Evolutionary conservation across 495 filamentous ascomycete species (phyloP).

Genomic region (Tetracladium marchalianum): DNA sequence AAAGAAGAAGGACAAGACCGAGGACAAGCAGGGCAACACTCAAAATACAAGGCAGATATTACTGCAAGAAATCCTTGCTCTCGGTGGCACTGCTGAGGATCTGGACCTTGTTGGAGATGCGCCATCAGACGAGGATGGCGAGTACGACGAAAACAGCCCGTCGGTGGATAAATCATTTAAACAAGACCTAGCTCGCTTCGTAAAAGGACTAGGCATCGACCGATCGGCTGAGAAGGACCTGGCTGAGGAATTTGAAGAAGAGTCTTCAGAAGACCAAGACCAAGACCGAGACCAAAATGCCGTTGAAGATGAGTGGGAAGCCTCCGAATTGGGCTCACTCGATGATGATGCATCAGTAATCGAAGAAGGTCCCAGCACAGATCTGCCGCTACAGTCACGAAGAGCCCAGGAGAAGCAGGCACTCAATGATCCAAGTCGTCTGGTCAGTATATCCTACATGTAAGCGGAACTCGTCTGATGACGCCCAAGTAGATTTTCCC

Average conservation of each 20-base stretch:
- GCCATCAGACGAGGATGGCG: slow-evolving; percentile 23
- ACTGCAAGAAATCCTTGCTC: slow-evolving; percentile 61
- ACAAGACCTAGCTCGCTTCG: slow-evolving; percentile 18
- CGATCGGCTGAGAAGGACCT: slow-evolving; percentile 14
- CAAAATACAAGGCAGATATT: slow-evolving; percentile 25
- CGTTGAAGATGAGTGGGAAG: slow-evolving; percentile 15
- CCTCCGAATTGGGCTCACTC: slow-evolving; percentile 4
- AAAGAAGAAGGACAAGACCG: slow-evolving; percentile 21
- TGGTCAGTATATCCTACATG: slow-evolving; percentile 11
- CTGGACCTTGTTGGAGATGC: slow-evolving; percentile 47
- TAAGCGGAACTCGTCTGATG: slow-evolving; percentile 15
- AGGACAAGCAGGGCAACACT: slow-evolving; percentile 18
- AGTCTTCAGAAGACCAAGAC: slow-evolving; percentile 19
- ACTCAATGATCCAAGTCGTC: slow-evolving; percentile 14
- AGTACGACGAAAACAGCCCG: not conserved
- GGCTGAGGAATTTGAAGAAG: slow-evolving; percentile 6
- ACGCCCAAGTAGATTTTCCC: slow-evolving; percentile 50
- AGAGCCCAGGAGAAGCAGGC: not conserved
- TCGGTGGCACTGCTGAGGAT: slow-evolving; percentile 73
- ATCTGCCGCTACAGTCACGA: not conserved
- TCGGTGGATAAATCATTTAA: slow-evolving; percentile 12
- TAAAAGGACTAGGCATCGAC: slow-evolving; percentile 17
- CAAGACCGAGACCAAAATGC: slow-evolving; percentile 11
- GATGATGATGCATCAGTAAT: slow-evolving; percentile 19
- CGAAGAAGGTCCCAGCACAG: slow-evolving; percentile 1